These are phyloP conservation scores for Boletus subluridellus DNA, from an alignment of 1,284 basidiomycete species.

Conservation along the genomic window DNA sequence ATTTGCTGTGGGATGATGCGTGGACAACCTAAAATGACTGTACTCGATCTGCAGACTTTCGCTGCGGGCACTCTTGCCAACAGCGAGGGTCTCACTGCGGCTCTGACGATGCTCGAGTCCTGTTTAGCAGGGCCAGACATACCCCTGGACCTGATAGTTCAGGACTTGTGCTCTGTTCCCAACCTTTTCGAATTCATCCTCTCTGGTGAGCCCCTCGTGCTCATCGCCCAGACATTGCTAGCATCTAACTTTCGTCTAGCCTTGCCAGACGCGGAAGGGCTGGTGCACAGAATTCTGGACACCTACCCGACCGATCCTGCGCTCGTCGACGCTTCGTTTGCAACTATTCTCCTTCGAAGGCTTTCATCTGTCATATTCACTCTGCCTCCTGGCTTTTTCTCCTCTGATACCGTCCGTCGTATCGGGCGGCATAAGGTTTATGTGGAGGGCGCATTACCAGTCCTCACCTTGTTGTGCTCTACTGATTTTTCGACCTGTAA, in stretches of 20 bases:
- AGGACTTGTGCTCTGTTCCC: constrained; percentile 28
- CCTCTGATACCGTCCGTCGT: constrained; percentile 5
- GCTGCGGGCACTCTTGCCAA: constrained; percentile 14
- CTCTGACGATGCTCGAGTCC: constrained; percentile 25
- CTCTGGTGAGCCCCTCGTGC: constrained; percentile 20
- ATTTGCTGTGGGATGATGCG: not conserved
- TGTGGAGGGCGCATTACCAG: constrained; percentile 19
- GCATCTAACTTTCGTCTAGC: constrained; percentile 15
- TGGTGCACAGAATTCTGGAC: constrained; percentile 21
- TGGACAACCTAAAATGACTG: not conserved
- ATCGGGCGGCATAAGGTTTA: constrained; percentile 24
- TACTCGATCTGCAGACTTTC: constrained; percentile 20
- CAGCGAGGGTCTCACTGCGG: constrained; percentile 14
- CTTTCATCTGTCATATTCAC: constrained; percentile 23
- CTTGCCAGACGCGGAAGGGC: constrained; percentile 3
- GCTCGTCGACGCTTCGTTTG: constrained; percentile 13
- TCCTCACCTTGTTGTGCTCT: constrained; percentile 15
- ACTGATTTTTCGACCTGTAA: constrained; percentile 11
- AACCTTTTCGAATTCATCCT: constrained; percentile 30
- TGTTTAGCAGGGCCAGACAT: constrained; percentile 28
- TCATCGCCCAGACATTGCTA: not conserved
- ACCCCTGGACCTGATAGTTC: constrained; percentile 28
- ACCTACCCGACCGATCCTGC: constrained; percentile 22
- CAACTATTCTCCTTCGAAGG: constrained; percentile 16
- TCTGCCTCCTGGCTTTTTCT: constrained; percentile 18